Percentiles rank a stretch among this genome's conserved stretches.
phyloP scores from a whole-genome alignment of 2,329 filamentous ascomycete species.

The Trichophyton rubrum region DNA sequence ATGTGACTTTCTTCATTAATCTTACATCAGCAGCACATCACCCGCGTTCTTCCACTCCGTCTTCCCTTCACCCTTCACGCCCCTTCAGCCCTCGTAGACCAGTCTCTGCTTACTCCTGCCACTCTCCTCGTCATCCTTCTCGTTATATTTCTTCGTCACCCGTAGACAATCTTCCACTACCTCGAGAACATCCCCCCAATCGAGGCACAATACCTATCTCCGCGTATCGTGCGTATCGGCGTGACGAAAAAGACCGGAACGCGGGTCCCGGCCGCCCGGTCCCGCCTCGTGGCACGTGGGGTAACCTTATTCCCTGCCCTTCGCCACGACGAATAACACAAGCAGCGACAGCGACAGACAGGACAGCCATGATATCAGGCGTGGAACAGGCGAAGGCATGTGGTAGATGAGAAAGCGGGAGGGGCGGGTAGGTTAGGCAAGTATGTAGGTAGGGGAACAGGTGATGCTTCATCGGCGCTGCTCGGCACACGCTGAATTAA shows the following conservation, averaged over 20 bases:
- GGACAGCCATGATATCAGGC: no score
- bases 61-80: background rate
- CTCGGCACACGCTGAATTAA: background rate
- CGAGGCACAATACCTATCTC: no score
- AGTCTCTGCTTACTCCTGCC: background rate
- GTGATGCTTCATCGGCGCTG: background rate
- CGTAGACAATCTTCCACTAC: no score
- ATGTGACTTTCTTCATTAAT: background rate
- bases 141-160: no score
- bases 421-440: no score
- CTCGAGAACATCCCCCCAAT: no score
- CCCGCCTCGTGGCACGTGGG: conserved; percentile 4
- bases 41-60: background rate
- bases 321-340: background rate
- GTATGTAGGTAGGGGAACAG: no score
- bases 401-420: no score
- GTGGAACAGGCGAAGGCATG: no score
- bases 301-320: background rate
- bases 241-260: conserved; percentile 3
- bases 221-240: background rate
- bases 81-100: background rate
- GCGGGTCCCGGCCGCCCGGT: conserved; percentile 4
- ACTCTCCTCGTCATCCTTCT: background rate
- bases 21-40: background rate
- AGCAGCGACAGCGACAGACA: no score